Evolutionary conservation across 2,329 filamentous ascomycete species (phyloP).

Genomic region (Paecilomyces niveus): DNA sequence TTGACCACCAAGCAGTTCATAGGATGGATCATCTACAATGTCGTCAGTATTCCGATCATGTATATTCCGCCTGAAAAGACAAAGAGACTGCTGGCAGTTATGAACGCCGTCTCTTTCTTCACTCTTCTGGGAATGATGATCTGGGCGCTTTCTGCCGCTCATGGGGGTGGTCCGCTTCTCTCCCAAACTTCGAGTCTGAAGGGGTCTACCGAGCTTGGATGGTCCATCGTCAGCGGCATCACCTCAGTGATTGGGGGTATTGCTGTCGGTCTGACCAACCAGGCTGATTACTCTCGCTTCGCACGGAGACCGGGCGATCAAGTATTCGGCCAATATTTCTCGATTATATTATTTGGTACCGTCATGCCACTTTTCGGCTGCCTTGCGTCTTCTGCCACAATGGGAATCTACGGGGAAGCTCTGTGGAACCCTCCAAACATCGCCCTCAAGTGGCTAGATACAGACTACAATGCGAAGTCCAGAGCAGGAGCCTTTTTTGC

Average conservation of each 20-base stretch:
- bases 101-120: slow-evolving; percentile 18
- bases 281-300: slow-evolving; percentile 41
- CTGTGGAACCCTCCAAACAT: slow-evolving; percentile 41
- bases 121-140: slow-evolving; percentile 19
- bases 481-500: slow-evolving; percentile 43
- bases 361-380: slow-evolving; percentile 34
- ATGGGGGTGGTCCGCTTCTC: slow-evolving; percentile 23
- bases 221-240: slow-evolving; percentile 33
- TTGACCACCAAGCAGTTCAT: slow-evolving; percentile 30
- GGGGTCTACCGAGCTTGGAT: slow-evolving; percentile 20
- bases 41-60: slow-evolving; percentile 35
- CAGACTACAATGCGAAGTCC: slow-evolving; percentile 21
- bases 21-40: slow-evolving; percentile 30
- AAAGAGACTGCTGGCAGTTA: slow-evolving; percentile 16
- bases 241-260: slow-evolving; percentile 39
- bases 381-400: slow-evolving; percentile 25
- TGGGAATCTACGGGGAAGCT: slow-evolving; percentile 26
- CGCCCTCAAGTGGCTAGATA: slow-evolving; percentile 30
- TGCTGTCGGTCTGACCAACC: slow-evolving; percentile 40
- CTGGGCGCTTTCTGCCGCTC: slow-evolving; percentile 27
- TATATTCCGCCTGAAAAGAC: slow-evolving; percentile 36
- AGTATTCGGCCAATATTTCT: slow-evolving; percentile 36
- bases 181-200: slow-evolving; percentile 5
- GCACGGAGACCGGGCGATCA: slow-evolving; percentile 32
- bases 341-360: slow-evolving; percentile 32